Evolutionary conservation across 2,329 filamentous ascomycete genomes (phyloP), one percentile per base, ranked within the genome.

Genomic region (Pyrenophora tritici-repentis): DNA sequence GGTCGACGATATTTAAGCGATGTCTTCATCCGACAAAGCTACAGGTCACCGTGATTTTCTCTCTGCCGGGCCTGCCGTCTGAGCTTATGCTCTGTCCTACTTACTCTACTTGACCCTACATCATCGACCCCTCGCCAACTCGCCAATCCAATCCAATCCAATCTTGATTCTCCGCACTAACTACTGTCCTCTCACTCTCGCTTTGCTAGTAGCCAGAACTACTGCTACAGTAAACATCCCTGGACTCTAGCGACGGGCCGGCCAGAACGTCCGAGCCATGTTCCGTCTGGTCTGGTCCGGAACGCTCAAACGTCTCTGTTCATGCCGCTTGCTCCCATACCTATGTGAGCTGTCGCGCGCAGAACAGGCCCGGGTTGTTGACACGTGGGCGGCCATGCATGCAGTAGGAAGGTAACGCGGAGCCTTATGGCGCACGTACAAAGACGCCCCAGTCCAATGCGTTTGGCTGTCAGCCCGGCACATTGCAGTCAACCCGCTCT

Each of bases 371-470:
- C 10, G 18, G 18, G 26, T 29, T 29, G 51, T 45, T 53, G 55
- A 59, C 60, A 63, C 60, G 58, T 63, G 58, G 56, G 56, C 32
- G 36, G 26, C 20, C 50, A 47, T 38, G 51, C 47, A 50, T 58
- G 53, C 53, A 59, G 55, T 46, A 49, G 40, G 46, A 51, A 48
- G 47, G 48, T 61, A 32, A 26, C 38, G 53, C 53, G 42, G 37
- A 38, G 55, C 50, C 43, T 36, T 42, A 43, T 46, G 53, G 52
- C 53, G 53, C 45, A 49, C 42, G 17, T 54, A 47, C 38, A 35
- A 37, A 36, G 26, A 36, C 22, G 46, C 46, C 46, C 26, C 46
- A 22, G 14, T 32, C n/a, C 31, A 42, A 42, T 29, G 38, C 46
- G 46, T 48, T 42, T 42, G 46, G 46, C 32, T 41, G 55, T 51